Evolutionary conservation across 2,329 filamentous ascomycete genomes (phyloP), one percentile per base, ranked within the genome.

Genomic region (Pseudogymnoascus sp.): DNA sequence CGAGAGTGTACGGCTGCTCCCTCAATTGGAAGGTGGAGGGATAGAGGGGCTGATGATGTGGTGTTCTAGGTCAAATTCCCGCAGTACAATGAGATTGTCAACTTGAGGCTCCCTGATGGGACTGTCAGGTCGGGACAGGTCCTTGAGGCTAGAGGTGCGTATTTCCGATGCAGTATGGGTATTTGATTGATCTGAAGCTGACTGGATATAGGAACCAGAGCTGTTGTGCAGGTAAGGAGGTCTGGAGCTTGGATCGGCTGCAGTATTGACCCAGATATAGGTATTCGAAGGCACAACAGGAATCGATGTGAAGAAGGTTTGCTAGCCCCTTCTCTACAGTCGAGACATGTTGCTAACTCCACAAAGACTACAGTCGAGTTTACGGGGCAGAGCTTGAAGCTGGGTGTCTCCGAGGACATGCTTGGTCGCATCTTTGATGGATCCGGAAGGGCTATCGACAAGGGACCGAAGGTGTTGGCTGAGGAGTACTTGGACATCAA

Each of bases 401-500:
- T 99, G 62, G 95, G 95, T 78, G 95, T 99, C 65, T 97, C 95
- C 61, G 96, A 99, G 80, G 95, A 99, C 82, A 99, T 99, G 95
- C 80, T 99, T 79, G 95, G 95, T 69, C 93, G 96, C 81, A 92
- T 97, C 77, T 99, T 99, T 75, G 93, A 99, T 81, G 95, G 95
- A 73, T 97, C 95, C 65, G 95, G 95, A 75, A 89, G 93, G 77
- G 90, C 96, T 71, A 99, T 99, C 77, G 95, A 99, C 81, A 99
- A 97, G 82, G 95, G 96, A 62, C 95, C 95, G 66, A 97, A 97
- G 82, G 95, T 99, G 72, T 81, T 99, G 68, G 93, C 95, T 61
- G 95, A 99, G 78, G 95, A 99, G 72, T 99, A 96, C 77, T 83
- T 99, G 71, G 96, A 99, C 77, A 99, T 99, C 81, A 99, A 99